Evolutionary conservation across 768 basidiomycete species (phyloP), one percentile per base, ranked within the genome.

Genomic region (Russula brevipes): DNA sequence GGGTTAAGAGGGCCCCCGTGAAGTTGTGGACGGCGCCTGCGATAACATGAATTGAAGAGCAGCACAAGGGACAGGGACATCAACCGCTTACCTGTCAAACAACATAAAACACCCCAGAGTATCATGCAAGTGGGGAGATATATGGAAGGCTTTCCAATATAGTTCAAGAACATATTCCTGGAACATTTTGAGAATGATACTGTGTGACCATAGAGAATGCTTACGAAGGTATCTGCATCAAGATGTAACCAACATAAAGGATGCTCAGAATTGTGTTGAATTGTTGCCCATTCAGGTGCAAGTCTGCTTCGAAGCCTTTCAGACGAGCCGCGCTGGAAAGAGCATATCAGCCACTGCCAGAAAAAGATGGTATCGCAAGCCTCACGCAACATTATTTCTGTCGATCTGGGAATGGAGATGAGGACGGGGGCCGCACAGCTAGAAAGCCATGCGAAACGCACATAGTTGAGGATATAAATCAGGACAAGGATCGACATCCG

Each of bases 201-300:
- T 30, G 54, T n/a, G 12, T 1, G 36, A 19, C 33, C 44, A 24
- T 63, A 12, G 58, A 38, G 50, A 4, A 74, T 24, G 33, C 85
- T 70, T 68, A 86, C 85, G 85, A 87, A 39, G 88, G 88, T 58
- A 91, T 80, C 71, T 91, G 89, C 88, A 89, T 89, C 44, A 88
- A 73, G 61, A 87, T 87, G 70, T 90, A 90, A 16, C 87, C 87
- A 38, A 86, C 77, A 66, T 87, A 88, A 53, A 88, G 78, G 56
- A 87, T 82, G 46, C 85, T 85, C 46, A 91, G 73, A 16, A 90
- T 73, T 0, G 87, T 85, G 11, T 84, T 80, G 70, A 89, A 91
- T 67, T 90, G 78, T 57, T 79, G 74, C 44, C 82, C 85, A 65
- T 80, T 73, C 17, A 91, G 76, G 44, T 81, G 74, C 36, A 91